Percentiles rank a stretch among this genome's conserved stretches.
Evolutionary conservation across 23 red algal species (phyloP).

Genomic region (Gracilaria caudata): DNA sequence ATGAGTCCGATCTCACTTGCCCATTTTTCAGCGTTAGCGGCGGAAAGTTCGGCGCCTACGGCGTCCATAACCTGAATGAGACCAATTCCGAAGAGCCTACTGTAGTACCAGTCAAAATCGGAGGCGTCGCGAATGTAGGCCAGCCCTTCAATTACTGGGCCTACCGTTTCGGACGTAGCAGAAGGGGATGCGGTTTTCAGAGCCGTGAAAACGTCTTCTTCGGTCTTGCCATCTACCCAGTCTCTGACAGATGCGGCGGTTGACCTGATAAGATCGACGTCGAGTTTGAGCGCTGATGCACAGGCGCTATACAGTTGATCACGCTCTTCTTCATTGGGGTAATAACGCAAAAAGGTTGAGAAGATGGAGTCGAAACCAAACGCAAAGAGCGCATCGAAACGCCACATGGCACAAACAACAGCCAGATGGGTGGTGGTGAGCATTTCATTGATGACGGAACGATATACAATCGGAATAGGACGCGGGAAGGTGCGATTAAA

Average conservation of each 20-base stretch:
- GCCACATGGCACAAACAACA: constrained; percentile 66
- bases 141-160: constrained; percentile 62
- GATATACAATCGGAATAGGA: constrained; percentile 84
- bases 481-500: constrained; percentile 72
- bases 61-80: constrained; percentile 74
- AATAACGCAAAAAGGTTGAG: constrained; percentile 69
- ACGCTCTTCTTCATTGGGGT: constrained; percentile 72
- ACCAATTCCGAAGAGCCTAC: constrained; percentile 80
- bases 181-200: constrained; percentile 42
- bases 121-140: constrained; percentile 56
- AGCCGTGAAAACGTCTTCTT: constrained; percentile 65
- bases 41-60: constrained; percentile 60
- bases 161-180: constrained; percentile 5
- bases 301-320: constrained; percentile 54
- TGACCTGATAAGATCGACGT: constrained; percentile 23
- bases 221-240: constrained; percentile 73
- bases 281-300: constrained; percentile 37
- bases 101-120: constrained; percentile 79
- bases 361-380: constrained; percentile 78
- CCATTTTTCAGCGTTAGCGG: constrained; percentile 66
- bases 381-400: constrained; percentile 85
- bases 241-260: constrained; percentile 42
- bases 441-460: constrained; percentile 78
- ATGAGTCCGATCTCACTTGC: constrained; percentile 46
- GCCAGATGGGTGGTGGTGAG: constrained; percentile 82